Evolutionary conservation across 257 asterid species (phyloP).

Genomic region (Nicotiana undulata): DNA sequence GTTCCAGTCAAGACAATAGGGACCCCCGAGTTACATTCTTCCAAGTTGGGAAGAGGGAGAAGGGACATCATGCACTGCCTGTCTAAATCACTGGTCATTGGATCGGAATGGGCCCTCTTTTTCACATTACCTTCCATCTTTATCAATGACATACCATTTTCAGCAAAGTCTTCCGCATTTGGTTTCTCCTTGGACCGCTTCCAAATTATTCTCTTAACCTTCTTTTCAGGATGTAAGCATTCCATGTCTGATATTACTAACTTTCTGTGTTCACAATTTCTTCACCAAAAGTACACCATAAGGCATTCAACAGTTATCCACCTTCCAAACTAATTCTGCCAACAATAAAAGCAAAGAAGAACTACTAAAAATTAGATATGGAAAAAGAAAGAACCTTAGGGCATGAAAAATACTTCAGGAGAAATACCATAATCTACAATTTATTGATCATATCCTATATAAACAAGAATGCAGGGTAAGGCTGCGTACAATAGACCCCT

Average conservation of each 20-base stretch:
- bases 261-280: constrained; percentile 4
- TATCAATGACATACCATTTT: constrained; percentile 7
- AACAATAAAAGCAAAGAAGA: not conserved
- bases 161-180: constrained; percentile 11
- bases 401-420: not conserved
- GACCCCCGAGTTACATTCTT: constrained; percentile 28
- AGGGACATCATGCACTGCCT: constrained; percentile 49
- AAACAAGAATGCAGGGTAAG: not conserved
- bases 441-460: not conserved
- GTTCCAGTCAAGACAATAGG: constrained; percentile 54
- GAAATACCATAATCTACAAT: not conserved
- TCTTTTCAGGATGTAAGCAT: constrained; percentile 14
- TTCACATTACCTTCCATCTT: constrained; percentile 16
- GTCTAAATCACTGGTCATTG: not conserved
- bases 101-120: constrained; percentile 13
- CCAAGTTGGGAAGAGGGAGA: constrained; percentile 39
- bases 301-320: not conserved
- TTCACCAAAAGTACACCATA: not conserved
- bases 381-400: not conserved
- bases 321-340: constrained; percentile 3
- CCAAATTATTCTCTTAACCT: constrained; percentile 33
- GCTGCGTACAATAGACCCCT: too few relatives aligned
- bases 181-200: constrained; percentile 24
- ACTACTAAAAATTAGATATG: not conserved
- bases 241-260: constrained; percentile 31